phyloP scores from a whole-genome alignment of 495 filamentous ascomycete species.

The Penicillium goetzii region DNA sequence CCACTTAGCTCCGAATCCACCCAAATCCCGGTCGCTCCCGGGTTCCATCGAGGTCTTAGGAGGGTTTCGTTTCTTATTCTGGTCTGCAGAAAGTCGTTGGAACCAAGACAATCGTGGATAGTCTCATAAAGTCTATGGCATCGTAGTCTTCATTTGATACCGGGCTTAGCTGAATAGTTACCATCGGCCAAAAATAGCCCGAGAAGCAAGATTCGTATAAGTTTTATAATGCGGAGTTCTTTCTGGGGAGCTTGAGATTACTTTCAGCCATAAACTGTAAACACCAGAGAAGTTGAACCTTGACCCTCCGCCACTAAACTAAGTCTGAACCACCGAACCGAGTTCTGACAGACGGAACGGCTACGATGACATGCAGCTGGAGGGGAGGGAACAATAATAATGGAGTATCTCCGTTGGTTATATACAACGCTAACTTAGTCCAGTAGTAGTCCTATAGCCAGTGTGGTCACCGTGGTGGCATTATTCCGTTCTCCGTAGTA shows the following conservation, averaged over 20 bases:
- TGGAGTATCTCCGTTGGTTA: not conserved
- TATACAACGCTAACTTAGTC: not conserved
- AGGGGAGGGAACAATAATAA: not conserved
- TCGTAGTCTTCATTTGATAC: not conserved
- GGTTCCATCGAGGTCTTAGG: conserved; percentile 11
- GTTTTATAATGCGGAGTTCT: not conserved
- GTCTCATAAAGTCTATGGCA: not conserved
- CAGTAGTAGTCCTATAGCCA: not conserved
- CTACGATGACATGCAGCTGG: conserved; percentile 35
- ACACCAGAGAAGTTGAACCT: conserved; percentile 6
- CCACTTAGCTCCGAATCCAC: conserved; percentile 31
- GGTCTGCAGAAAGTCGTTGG: conserved; percentile 8
- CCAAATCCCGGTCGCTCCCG: conserved; percentile 41
- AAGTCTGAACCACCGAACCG: conserved; percentile 1
- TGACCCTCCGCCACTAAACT: conserved; percentile 9
- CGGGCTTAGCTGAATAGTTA: not conserved
- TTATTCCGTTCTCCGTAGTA: not conserved
- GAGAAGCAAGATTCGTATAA: not conserved
- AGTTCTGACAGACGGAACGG: conserved; percentile 21
- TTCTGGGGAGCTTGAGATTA: not conserved
- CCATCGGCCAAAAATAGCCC: not conserved
- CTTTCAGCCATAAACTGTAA: conserved; percentile 1
- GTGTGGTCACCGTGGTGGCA: not conserved
- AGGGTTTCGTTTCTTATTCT: conserved; percentile 8
- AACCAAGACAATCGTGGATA: not conserved